phyloP scores from a whole-genome alignment of 768 basidiomycete species.

The Panaeolus cyanescens region DNA sequence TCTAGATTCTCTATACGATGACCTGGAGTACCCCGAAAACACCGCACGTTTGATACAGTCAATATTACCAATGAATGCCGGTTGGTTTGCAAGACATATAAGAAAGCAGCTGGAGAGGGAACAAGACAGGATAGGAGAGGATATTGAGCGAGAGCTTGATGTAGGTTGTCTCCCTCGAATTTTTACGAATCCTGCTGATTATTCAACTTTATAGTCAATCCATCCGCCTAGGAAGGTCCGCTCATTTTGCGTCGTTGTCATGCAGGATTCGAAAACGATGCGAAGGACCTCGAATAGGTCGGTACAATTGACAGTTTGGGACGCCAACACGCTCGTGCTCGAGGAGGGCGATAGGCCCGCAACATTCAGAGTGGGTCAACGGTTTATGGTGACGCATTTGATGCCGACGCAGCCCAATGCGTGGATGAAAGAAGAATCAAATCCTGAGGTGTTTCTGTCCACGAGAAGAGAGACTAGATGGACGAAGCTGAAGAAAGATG shows the following conservation, averaged over 20 bases:
- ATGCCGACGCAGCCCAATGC: conserved; percentile 65
- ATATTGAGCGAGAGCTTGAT: conserved; percentile 73
- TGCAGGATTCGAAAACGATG: conserved; percentile 60
- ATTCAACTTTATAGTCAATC: conserved; percentile 34
- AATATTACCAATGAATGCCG: conserved; percentile 48
- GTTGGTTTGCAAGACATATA: conserved; percentile 62
- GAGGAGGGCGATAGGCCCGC: conserved; percentile 52
- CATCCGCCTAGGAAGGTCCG: conserved; percentile 79
- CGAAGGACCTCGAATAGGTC: conserved; percentile 54
- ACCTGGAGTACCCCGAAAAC: conserved; percentile 59
- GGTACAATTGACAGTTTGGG: conserved; percentile 87
- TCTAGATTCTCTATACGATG: conserved; percentile 60
- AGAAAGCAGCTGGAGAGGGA: conserved; percentile 49
- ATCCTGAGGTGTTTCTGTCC: conserved; percentile 70
- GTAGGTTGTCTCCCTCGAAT: conserved; percentile 40
- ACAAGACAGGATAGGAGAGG: conserved; percentile 49
- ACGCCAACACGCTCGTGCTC: conserved; percentile 54
- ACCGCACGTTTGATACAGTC: conserved; percentile 43
- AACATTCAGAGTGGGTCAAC: conserved; percentile 60
- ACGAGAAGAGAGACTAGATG: conserved; percentile 69
- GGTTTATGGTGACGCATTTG: conserved; percentile 77
- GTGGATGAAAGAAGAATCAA: conserved; percentile 67
- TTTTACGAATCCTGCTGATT: not conserved
- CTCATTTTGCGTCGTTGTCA: conserved; percentile 72
- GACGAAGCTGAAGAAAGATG: conserved; percentile 37